A percentile compares a stretch with the other conserved stretches of the same genome.
Conservation (phyloP, 331 rosid genomes). For the Telfairia occidentalis region DNA sequence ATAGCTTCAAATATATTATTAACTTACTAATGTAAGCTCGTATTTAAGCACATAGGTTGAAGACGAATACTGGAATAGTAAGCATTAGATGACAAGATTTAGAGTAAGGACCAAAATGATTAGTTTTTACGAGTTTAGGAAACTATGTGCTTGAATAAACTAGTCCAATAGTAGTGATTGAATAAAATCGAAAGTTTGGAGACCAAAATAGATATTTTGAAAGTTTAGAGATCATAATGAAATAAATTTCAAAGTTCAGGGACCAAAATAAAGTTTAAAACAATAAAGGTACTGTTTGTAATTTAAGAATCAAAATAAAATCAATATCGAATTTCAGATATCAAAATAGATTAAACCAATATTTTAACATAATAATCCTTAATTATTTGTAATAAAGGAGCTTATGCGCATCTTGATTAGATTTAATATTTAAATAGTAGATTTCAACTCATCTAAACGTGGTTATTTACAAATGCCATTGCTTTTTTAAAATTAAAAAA, state of each 20-base stretch:
- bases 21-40: too few species aligned
- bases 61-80: too few species aligned
- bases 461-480: background rate
- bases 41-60: too few species aligned
- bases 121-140: too few species aligned
- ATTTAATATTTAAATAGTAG: background rate
- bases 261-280: background rate
- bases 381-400: background rate
- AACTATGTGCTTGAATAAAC: too few species aligned
- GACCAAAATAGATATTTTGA: background rate
- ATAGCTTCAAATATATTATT: too few species aligned
- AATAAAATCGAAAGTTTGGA: background rate
- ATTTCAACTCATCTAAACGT: slow-evolving; percentile 12
- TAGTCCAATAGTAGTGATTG: too few species aligned
- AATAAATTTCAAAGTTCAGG: background rate
- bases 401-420: background rate
- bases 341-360: background rate
- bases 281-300: too few species aligned
- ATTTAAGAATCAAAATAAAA: background rate
- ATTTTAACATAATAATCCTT: background rate
- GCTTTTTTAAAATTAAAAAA: background rate
- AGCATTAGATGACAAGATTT: too few species aligned
- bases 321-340: background rate
- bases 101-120: too few species aligned
- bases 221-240: background rate